These are phyloP conservation scores for Jacaranda copaia DNA, from an alignment of 257 asterid genomes.

Conservation along the genomic window DNA sequence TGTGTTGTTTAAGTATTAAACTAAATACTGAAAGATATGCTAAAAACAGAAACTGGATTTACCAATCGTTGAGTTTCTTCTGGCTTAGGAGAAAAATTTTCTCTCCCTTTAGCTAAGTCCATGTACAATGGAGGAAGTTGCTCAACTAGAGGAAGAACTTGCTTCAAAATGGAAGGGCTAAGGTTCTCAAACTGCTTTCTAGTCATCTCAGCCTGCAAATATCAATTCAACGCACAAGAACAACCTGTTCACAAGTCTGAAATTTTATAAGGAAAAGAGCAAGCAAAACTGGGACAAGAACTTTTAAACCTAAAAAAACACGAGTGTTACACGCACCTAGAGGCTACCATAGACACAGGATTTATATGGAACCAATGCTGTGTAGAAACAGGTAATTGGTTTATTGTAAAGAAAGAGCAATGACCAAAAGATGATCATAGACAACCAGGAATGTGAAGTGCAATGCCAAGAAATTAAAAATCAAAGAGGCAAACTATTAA, in stretches of 20 bases:
- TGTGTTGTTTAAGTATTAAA: neutral
- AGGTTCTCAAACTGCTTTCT: slow-evolving; percentile 87
- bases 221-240: slow-evolving; percentile 8
- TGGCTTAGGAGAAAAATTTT: slow-evolving; percentile 82
- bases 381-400: neutral
- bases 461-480: neutral
- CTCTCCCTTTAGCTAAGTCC: slow-evolving; percentile 95
- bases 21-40: neutral
- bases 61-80: slow-evolving; percentile 94
- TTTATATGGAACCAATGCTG: neutral
- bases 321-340: neutral
- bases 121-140: slow-evolving; percentile 94
- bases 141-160: slow-evolving; percentile 92
- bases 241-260: slow-evolving; percentile 9
- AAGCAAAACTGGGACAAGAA: slow-evolving; percentile 8
- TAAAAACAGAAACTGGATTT: slow-evolving; percentile 31
- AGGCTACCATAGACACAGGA: neutral
- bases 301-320: neutral
- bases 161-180: slow-evolving; percentile 90
- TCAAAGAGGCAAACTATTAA: neutral
- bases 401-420: neutral
- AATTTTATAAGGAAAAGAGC: neutral
- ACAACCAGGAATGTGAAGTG: neutral
- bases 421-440: too few relatives aligned
- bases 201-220: slow-evolving; percentile 91